Conservation (phyloP, 2,329 filamentous ascomycete genomes). For the Kalmusia sp. region DNA sequence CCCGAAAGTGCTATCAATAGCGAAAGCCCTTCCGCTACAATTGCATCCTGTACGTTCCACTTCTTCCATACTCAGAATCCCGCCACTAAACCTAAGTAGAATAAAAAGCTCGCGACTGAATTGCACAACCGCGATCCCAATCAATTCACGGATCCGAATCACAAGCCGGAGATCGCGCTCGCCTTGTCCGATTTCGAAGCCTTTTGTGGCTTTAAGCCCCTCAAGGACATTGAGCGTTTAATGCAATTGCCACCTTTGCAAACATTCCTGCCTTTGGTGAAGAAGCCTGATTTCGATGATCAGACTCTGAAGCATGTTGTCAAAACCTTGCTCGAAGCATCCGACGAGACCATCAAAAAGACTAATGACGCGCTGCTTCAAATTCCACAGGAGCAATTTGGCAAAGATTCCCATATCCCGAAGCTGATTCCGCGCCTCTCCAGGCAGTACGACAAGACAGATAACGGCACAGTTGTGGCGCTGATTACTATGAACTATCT, state of each 20-base stretch:
- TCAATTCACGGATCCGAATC: slow-evolving; percentile 74
- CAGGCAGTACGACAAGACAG: slow-evolving; percentile 67
- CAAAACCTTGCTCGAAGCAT: slow-evolving; percentile 61
- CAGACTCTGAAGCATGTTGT: slow-evolving; percentile 65
- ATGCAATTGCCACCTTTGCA: slow-evolving; percentile 64
- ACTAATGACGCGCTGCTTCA: slow-evolving; percentile 61
- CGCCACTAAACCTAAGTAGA: slow-evolving; percentile 32
- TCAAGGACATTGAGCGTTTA: slow-evolving; percentile 64
- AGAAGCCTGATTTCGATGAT: slow-evolving; percentile 60
- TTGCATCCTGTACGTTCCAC: slow-evolving; percentile 64
- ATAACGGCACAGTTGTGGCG: slow-evolving; percentile 73
- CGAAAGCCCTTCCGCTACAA: slow-evolving; percentile 76
- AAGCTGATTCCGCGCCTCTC: slow-evolving; percentile 70
- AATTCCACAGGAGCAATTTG: slow-evolving; percentile 58
- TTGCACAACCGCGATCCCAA: slow-evolving; percentile 70
- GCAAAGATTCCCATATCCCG: slow-evolving; percentile 64
- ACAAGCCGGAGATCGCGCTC: slow-evolving; percentile 82
- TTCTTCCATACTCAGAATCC: neutral
- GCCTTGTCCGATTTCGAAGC: slow-evolving; percentile 76
- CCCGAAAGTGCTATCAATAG: slow-evolving; percentile 78
- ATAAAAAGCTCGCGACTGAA: slow-evolving; percentile 69
- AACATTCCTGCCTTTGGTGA: slow-evolving; percentile 57
- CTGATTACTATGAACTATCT: slow-evolving; percentile 79
- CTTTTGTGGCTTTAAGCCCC: slow-evolving; percentile 76
- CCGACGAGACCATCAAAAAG: slow-evolving; percentile 59